A percentile compares a stretch with the other conserved stretches of the same genome.
These are phyloP conservation scores for Paecilomyces sp. DNA, from an alignment of 2,329 filamentous ascomycete species.

Conservation along the genomic window DNA sequence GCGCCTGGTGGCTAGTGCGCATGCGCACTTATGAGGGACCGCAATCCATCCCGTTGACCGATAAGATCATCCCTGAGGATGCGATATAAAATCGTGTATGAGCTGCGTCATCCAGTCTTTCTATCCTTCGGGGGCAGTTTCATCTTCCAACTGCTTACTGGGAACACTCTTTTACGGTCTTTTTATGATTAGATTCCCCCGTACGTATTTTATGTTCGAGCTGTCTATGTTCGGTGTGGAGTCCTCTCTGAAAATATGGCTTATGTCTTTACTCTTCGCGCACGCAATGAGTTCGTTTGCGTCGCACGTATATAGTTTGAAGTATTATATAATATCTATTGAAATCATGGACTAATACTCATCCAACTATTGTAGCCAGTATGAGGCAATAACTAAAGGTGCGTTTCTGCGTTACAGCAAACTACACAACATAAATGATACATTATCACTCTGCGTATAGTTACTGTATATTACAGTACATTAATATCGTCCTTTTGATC, in stretches of 20 bases:
- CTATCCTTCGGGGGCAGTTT: background rate
- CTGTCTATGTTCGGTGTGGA: background rate
- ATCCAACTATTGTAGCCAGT: background rate
- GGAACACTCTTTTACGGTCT: background rate
- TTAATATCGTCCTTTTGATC: too few relatives aligned
- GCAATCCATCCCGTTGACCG: slow-evolving; percentile 26
- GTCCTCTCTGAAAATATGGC: background rate
- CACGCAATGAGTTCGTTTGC: background rate
- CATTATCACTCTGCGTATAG: too few relatives aligned
- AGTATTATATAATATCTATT: background rate
- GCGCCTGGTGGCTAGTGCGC: slow-evolving; percentile 38
- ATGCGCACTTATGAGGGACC: slow-evolving; percentile 28
- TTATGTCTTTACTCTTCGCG: background rate
- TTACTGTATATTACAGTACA: too few relatives aligned
- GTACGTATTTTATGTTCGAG: background rate
- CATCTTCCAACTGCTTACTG: slow-evolving; percentile 1
- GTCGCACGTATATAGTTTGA: background rate
- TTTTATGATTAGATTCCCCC: background rate
- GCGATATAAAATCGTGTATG: slow-evolving; percentile 15
- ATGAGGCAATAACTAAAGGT: too few relatives aligned
- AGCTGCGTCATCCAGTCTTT: slow-evolving; percentile 11
- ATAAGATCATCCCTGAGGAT: slow-evolving; percentile 24
- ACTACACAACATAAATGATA: too few relatives aligned
- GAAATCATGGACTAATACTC: background rate
- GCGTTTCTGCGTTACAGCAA: too few relatives aligned